Percentiles rank a stretch among this genome's conserved stretches.
These are phyloP conservation scores for Talaromyces adpressus DNA, from an alignment of 495 filamentous ascomycete species.

Conservation along the genomic window DNA sequence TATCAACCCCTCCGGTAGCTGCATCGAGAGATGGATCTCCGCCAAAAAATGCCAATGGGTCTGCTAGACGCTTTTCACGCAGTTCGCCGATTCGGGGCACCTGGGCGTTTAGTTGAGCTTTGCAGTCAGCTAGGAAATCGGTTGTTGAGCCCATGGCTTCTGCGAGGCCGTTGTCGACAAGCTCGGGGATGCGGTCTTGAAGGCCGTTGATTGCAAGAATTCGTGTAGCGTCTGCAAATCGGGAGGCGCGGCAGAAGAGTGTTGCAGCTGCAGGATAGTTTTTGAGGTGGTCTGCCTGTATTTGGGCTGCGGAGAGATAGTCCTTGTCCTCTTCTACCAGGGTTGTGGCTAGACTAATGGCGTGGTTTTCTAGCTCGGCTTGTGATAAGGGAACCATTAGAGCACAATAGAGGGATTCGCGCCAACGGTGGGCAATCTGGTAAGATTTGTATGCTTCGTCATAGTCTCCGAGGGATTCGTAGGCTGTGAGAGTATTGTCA, in stretches of 20 bases:
- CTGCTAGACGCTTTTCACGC: constrained; percentile 66
- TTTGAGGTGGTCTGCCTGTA: constrained; percentile 72
- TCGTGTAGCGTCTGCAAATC: constrained; percentile 77
- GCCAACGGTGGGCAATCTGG: constrained; percentile 78
- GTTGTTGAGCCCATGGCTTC: constrained; percentile 72
- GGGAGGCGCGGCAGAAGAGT: constrained; percentile 73
- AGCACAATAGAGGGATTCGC: constrained; percentile 74
- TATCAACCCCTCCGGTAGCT: constrained; percentile 46
- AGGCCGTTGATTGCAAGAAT: constrained; percentile 48
- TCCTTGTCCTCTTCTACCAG: constrained; percentile 80
- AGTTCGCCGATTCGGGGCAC: constrained; percentile 78
- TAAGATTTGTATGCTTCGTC: constrained; percentile 69
- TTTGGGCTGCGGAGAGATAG: constrained; percentile 67
- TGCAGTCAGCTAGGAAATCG: constrained; percentile 89
- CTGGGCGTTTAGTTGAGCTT: constrained; percentile 72
- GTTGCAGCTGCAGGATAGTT: constrained; percentile 60
- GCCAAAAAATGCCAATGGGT: constrained; percentile 74
- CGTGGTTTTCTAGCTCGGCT: constrained; percentile 55
- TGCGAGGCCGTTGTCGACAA: constrained; percentile 70
- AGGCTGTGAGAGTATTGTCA: constrained; percentile 39
- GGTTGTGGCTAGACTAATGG: constrained; percentile 57
- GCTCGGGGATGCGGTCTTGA: constrained; percentile 37
- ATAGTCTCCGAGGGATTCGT: constrained; percentile 77
- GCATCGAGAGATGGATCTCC: constrained; percentile 51
- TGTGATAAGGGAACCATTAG: constrained; percentile 54